Base-by-base conservation (phyloP, 139 green algal species). In the Chlamydomonas asymmetrica region DNA sequence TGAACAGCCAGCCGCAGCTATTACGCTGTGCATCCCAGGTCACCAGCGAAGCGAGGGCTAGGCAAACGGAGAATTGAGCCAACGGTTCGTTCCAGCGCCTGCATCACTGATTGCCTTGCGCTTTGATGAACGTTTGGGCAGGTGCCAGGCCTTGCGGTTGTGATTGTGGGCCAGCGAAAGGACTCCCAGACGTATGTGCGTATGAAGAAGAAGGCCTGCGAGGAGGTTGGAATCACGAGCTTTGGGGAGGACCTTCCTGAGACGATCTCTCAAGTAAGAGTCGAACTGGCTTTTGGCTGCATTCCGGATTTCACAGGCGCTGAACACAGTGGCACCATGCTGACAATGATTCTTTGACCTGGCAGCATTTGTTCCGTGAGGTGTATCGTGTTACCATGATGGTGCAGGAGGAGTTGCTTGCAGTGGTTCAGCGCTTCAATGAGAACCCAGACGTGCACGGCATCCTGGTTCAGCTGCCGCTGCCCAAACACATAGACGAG, bases 101-200 rank as follows among this genome's bases (percentile, higher is more conserved):
- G 32, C 29, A 73, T 52, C 8, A 9, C 39, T 50, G 43, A n/a
- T n/a, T n/a, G n/a, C n/a, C n/a, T n/a, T n/a, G n/a, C 22, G 9
- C 43, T 45, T 34, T 68, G 49, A 2, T 66, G 3, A 67, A 5
- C 25, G 5, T 37, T 43, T 40, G 3, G 64, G 29, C 82, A 96
- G 89, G 86, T 91, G 0, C 95, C 96, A 29, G 96, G 96, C 7
- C 84, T 99, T 45, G 96, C 96, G 10, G 96, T 99, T 2, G 92
- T 99, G 0, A 89, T 99, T 13, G 96, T 99, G 10, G 96, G 96
- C 10, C 84, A 92, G 63, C 87, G 96, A 61, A 97, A 97, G 71
- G 96, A 99, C 83, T 97, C 91, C 27, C 87, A 98, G 76, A 99
- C 96, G 0, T 99, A 99, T 78, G 96, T 99, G 20, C 86, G 94